These are phyloP conservation scores for Leishmania aethiopica DNA, from an alignment of 208 protist genomes.

Conservation along the genomic window DNA sequence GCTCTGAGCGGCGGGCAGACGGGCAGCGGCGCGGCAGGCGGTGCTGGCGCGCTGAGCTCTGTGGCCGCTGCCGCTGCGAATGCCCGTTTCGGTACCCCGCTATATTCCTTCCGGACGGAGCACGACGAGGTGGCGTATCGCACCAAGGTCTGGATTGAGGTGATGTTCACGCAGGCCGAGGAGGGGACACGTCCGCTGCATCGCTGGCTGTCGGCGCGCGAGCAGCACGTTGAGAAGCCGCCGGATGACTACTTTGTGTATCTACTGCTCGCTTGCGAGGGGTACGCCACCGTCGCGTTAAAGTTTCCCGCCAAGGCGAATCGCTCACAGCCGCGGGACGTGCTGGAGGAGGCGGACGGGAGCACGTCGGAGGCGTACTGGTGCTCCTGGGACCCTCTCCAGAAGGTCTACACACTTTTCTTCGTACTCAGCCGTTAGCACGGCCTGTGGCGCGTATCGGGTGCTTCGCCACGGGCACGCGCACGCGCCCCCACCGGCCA, in stretches of 20 bases:
- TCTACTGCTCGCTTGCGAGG: slow-evolving; percentile 83
- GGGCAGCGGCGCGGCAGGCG: background rate
- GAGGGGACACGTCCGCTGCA: slow-evolving; percentile 73
- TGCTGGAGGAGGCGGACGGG: slow-evolving; percentile 27
- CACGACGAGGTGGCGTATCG: slow-evolving; percentile 52
- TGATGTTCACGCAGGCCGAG: slow-evolving; percentile 63
- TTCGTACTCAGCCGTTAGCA: slow-evolving; percentile 70
- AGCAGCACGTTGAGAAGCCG: slow-evolving; percentile 72
- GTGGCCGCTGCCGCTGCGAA: slow-evolving; percentile 17
- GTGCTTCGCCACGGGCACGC: background rate
- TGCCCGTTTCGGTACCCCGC: slow-evolving; percentile 52
- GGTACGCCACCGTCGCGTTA: slow-evolving; percentile 78
- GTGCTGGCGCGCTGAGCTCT: background rate
- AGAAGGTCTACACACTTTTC: slow-evolving; percentile 72
- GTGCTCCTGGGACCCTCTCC: slow-evolving; percentile 69
- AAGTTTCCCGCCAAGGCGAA: slow-evolving; percentile 68
- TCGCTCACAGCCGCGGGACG: slow-evolving; percentile 36
- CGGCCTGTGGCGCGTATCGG: background rate
- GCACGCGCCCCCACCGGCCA: background rate
- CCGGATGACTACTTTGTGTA: slow-evolving; percentile 72
- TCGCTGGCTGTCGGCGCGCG: slow-evolving; percentile 80
- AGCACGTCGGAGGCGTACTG: slow-evolving; percentile 42
- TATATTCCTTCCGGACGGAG: slow-evolving; percentile 78
- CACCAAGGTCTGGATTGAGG: slow-evolving; percentile 84
- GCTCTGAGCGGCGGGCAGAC: slow-evolving; percentile 35